Conservation (phyloP, 768 basidiomycete genomes). For the Rhodotorula taiwanensis region DNA sequence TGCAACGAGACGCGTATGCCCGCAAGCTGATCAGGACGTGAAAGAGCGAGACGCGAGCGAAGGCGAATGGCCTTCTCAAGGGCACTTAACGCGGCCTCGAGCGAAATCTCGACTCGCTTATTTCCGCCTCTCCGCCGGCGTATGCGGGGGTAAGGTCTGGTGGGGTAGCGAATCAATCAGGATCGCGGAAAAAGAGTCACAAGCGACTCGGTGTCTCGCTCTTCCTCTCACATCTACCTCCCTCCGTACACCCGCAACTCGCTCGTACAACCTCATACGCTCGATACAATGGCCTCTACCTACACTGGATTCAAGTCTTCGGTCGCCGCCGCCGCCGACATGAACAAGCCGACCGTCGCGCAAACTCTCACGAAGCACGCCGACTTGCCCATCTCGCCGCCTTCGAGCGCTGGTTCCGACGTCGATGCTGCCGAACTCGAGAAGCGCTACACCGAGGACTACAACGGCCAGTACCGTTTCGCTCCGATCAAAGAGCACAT, state of each 20-base stretch:
- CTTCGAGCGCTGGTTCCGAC: conserved; percentile 10
- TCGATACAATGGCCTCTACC: background rate
- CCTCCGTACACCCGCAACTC: background rate
- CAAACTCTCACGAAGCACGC: background rate
- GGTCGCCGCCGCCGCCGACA: conserved; percentile 14
- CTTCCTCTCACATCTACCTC: background rate
- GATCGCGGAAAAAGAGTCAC: too few species aligned
- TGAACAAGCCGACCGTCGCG: background rate
- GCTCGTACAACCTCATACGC: background rate
- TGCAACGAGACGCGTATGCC: too few species aligned
- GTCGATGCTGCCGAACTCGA: conserved; percentile 5
- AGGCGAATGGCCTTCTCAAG: too few species aligned
- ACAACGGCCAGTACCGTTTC: background rate
- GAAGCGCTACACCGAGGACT: background rate
- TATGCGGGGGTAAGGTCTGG: too few species aligned
- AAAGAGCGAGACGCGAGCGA: too few species aligned
- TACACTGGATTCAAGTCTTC: conserved; percentile 27
- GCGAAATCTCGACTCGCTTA: background rate
- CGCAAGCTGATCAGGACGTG: too few species aligned
- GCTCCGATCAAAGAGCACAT: conserved; percentile 53
- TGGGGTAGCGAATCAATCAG: too few species aligned
- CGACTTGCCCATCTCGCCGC: conserved; percentile 20
- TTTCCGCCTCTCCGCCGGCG: too few species aligned
- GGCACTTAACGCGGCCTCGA: too few species aligned
- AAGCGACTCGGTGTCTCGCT: too few species aligned